Evolutionary conservation across 495 filamentous ascomycete genomes (phyloP).

Genomic region (Aspergillus mulundensis): DNA sequence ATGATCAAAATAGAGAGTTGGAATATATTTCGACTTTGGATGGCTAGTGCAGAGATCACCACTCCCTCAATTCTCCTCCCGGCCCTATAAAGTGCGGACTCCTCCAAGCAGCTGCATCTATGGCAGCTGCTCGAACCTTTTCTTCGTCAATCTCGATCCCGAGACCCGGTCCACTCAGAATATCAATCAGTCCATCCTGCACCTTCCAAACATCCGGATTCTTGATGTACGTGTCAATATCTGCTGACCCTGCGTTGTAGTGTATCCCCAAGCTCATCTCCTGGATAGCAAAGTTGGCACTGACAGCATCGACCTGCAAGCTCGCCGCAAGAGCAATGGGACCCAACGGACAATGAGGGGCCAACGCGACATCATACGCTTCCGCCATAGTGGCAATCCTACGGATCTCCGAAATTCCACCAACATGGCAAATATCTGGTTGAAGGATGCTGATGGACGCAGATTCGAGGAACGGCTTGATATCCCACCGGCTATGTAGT

Average conservation of each 20-base stretch:
- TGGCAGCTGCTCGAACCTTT: constrained; percentile 35
- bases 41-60: too few relatives aligned
- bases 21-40: too few relatives aligned
- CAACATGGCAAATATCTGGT: constrained; percentile 70
- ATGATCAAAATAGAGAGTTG: too few relatives aligned
- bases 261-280: constrained; percentile 79
- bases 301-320: constrained; percentile 59
- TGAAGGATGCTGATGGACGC: constrained; percentile 67
- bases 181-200: constrained; percentile 59
- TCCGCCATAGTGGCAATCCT: constrained; percentile 69
- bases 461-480: constrained; percentile 65
- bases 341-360: constrained; percentile 73
- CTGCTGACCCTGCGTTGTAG: constrained; percentile 62
- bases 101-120: constrained; percentile 4
- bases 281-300: constrained; percentile 70
- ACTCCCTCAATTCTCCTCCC: constrained; percentile 9
- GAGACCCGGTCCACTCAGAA: constrained; percentile 57
- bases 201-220: constrained; percentile 60
- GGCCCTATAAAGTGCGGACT: constrained; percentile 10
- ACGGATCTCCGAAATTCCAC: constrained; percentile 68
- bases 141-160: constrained; percentile 74
- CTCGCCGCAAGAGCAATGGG: constrained; percentile 71
- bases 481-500: constrained; percentile 69
- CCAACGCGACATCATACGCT: constrained; percentile 70
- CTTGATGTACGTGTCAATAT: constrained; percentile 62